Evolutionary conservation across 805 yeast genomes (phyloP).

Genomic region (Saccharomycopsis oosterbeekiorum): DNA sequence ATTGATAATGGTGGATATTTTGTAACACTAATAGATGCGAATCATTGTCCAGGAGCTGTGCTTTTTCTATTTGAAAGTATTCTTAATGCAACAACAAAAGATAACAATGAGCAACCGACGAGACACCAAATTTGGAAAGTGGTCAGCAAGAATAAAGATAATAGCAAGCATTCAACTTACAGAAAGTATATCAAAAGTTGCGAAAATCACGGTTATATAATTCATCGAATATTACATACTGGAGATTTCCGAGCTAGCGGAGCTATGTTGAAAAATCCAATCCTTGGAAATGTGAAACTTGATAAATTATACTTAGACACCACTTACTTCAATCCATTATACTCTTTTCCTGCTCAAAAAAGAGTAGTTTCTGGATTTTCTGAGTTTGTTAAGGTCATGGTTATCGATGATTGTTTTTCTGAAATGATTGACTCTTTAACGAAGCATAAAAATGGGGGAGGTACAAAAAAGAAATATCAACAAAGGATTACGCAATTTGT

Average conservation of each 20-base stretch:
- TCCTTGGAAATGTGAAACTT: slow-evolving; percentile 25
- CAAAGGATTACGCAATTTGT: not conserved
- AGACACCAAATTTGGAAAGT: not conserved
- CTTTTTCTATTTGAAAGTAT: slow-evolving; percentile 50
- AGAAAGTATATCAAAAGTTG: slow-evolving; percentile 6
- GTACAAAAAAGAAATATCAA: not conserved
- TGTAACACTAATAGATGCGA: slow-evolving; percentile 69
- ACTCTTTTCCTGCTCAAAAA: slow-evolving; percentile 71
- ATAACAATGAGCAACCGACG: not conserved
- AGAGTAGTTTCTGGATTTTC: slow-evolving; percentile 55
- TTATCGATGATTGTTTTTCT: not conserved
- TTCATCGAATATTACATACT: slow-evolving; percentile 54
- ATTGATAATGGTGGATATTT: slow-evolving; percentile 31
- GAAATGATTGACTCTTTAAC: not conserved
- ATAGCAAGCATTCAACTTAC: not conserved
- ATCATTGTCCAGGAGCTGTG: slow-evolving; percentile 95
- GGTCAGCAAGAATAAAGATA: not conserved
- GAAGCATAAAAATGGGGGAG: not conserved
- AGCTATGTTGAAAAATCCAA: slow-evolving; percentile 34
- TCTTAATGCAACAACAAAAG: not conserved
- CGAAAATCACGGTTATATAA: slow-evolving; percentile 22
- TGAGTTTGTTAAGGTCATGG: slow-evolving; percentile 32
- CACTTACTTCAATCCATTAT: slow-evolving; percentile 69
- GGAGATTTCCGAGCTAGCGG: slow-evolving; percentile 82
- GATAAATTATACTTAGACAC: slow-evolving; percentile 79